These are phyloP conservation scores for Spathaspora arborariae DNA, from an alignment of 805 yeast genomes.

Conservation along the genomic window DNA sequence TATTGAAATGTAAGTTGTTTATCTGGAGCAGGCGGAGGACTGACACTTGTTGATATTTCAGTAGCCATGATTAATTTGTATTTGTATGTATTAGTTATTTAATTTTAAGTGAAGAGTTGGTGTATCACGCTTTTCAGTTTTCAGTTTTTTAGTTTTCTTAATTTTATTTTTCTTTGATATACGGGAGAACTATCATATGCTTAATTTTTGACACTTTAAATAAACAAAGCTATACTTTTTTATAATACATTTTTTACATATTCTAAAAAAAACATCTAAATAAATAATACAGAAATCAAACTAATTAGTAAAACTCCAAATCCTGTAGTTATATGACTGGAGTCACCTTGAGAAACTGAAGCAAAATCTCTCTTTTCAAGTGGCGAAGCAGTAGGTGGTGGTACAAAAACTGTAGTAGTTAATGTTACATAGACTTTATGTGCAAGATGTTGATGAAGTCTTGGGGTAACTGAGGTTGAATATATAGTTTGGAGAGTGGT, in stretches of 20 bases:
- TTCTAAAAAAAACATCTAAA: neutral
- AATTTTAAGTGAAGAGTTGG: no score
- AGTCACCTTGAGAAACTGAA: neutral
- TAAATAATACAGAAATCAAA: neutral
- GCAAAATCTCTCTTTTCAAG: neutral
- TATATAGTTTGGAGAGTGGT: neutral
- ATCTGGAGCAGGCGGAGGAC: neutral
- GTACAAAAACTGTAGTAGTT: neutral
- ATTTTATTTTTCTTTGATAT: no score
- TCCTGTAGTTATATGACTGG: neutral
- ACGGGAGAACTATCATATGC: no score
- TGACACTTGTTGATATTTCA: neutral
- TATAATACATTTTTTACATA: no score
- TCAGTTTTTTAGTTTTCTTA: no score
- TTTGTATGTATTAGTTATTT: no score
- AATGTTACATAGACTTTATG: neutral
- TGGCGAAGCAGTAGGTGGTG: neutral
- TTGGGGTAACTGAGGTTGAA: neutral
- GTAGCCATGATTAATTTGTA: neutral
- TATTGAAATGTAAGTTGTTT: conserved; percentile 31
- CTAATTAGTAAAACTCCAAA: neutral
- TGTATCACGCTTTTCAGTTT: no score
- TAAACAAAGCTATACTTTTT: no score
- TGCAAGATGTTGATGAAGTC: neutral
- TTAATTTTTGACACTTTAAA: no score